Evolutionary conservation across 495 filamentous ascomycete genomes (phyloP).

Genomic region (Pyrenopolyporus hunteri): DNA sequence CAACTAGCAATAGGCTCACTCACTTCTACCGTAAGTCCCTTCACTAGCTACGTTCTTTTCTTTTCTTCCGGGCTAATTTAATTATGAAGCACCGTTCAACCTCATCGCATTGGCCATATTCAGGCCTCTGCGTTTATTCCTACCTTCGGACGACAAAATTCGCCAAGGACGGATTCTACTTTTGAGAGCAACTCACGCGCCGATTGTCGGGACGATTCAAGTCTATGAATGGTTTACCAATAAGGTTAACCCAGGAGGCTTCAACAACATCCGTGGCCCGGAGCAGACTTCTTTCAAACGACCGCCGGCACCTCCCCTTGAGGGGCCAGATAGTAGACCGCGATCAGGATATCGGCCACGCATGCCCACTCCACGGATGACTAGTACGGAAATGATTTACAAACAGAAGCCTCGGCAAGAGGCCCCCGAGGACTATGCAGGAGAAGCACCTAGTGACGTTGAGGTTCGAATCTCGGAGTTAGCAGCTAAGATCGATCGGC

Average conservation of each 20-base stretch:
- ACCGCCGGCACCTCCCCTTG: slow-evolving; percentile 6
- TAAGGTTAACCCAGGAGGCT: slow-evolving; percentile 35
- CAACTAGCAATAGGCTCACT: slow-evolving; percentile 77
- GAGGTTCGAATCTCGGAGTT: slow-evolving; percentile 53
- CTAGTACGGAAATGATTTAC: slow-evolving; percentile 29
- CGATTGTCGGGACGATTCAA: slow-evolving; percentile 58
- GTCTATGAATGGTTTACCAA: slow-evolving; percentile 53
- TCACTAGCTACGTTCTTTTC: slow-evolving; percentile 27
- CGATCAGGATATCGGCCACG: slow-evolving; percentile 24
- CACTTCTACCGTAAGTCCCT: slow-evolving; percentile 71
- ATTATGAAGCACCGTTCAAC: slow-evolving; percentile 61
- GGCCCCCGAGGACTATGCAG: slow-evolving; percentile 35
- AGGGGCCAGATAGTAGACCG: slow-evolving; percentile 18
- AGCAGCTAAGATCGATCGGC: slow-evolving; percentile 53
- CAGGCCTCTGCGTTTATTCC: slow-evolving; percentile 78
- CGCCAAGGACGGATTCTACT: slow-evolving; percentile 77
- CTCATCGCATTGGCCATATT: slow-evolving; percentile 82
- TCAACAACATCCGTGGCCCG: slow-evolving; percentile 44
- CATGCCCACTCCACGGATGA: slow-evolving; percentile 24
- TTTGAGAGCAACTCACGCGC: slow-evolving; percentile 67
- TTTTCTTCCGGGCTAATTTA: slow-evolving; percentile 35
- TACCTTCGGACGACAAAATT: slow-evolving; percentile 70
- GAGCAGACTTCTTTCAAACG: slow-evolving; percentile 33
- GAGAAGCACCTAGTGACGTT: slow-evolving; percentile 44
- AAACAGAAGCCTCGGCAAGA: slow-evolving; percentile 13